Base-by-base conservation (phyloP, 371 early-diverging fungal species). In the Haplosporangium sp. region DNA sequence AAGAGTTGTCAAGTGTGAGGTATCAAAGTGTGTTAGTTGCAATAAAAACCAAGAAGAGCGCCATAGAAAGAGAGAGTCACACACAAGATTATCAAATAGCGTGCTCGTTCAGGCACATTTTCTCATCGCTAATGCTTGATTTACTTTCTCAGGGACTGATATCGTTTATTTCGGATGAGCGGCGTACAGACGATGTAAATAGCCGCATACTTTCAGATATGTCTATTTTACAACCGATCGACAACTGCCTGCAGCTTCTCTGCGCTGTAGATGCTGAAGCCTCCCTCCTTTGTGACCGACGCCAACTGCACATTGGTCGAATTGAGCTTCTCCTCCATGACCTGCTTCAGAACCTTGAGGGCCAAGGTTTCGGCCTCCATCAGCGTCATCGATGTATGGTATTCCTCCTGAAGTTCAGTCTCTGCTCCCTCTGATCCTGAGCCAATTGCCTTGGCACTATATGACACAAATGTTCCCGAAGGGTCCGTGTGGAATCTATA, bases 321-420 rank as follows among this genome's bases (percentile, higher is more conserved):
- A 82, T 86, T 97, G 52, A 99, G 89, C 86, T 98, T 99, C 82
- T 99, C 99, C 85, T 99, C 99, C 99, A 99, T 99, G 36, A 99
- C 99, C 72, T 97, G 95, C 87, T 99, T 99, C 47, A 99, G 87
- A n/a, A 99, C 95, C 83, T 94, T 96, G 62, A 99, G 91, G 16
- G 98, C 91, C 67, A 96, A 82, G 6, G 87, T 85, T 72, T 97
- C 93, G 5, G 98, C 98, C 81, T 99, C 97, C 16, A 89, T 85
- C 67, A 98, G 81, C 5, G 94, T 92, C 80, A 97, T 89, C 8
- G 93, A 91, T 87, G 93, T 73, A 82, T 97, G 95, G 72, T 95
- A 99, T 81, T 96, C 93, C 82, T 97, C 95, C 84, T 98, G 96
- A 63, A 99, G 88, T 84, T 96, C 97, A 9, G 95, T 93, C 83